These are phyloP conservation scores for Clarkia xantiana DNA, from an alignment of 345 rosid species.

Conservation along the genomic window DNA sequence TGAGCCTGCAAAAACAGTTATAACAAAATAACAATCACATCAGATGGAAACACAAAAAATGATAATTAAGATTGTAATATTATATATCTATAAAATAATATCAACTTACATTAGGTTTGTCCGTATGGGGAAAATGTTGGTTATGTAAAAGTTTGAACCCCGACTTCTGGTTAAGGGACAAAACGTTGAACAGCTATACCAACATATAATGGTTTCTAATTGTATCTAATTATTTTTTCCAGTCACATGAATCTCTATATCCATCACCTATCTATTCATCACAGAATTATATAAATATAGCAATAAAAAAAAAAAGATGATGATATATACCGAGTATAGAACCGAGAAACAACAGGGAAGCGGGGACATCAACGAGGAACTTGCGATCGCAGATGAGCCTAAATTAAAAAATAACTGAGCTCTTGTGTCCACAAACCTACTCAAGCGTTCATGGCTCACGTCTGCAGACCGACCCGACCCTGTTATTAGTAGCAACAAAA, in stretches of 20 bases:
- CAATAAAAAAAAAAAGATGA: background rate
- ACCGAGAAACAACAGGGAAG: constrained; percentile 63
- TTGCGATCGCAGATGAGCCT: constrained; percentile 46
- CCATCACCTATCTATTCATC: too few species aligned
- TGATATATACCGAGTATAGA: constrained; percentile 44
- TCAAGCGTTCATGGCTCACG: constrained; percentile 43
- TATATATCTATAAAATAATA: too few species aligned
- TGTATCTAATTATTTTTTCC: too few species aligned
- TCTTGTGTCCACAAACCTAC: constrained; percentile 36
- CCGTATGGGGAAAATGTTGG: too few species aligned
- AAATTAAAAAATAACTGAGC: constrained; percentile 54
- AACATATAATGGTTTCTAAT: too few species aligned
- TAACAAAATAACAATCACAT: background rate
- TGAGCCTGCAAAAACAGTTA: constrained; percentile 27
- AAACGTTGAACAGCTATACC: too few species aligned
- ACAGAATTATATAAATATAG: too few species aligned
- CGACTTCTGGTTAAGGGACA: too few species aligned
- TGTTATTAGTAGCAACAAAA: constrained; percentile 5
- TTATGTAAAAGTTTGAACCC: too few species aligned
- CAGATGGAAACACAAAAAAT: background rate
- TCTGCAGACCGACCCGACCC: constrained; percentile 25
- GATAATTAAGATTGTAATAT: too few species aligned
- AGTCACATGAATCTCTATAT: too few species aligned
- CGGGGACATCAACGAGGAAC: constrained; percentile 60
- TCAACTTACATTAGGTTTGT: too few species aligned